A percentile compares a stretch with the other conserved stretches of the same genome.
Evolutionary conservation across 75 land plant species (phyloP).

Genomic region (Chamaecyparis obtusa): DNA sequence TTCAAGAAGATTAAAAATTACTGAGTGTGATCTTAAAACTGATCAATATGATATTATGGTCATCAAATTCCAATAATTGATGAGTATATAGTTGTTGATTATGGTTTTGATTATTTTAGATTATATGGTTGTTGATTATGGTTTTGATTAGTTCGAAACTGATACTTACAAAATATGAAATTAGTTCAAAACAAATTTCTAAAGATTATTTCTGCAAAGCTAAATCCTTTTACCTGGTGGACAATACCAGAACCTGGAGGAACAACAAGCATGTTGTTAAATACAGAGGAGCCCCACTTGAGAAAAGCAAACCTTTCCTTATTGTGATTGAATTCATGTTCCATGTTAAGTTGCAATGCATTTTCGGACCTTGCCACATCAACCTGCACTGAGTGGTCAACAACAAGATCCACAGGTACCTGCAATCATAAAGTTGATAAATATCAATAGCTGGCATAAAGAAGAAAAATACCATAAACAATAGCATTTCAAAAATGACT

Average conservation of each 20-base stretch:
- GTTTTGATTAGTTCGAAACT: no score
- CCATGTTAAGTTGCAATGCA: constrained; percentile 80
- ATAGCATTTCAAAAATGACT: constrained; percentile 21
- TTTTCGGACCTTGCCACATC: constrained; percentile 77
- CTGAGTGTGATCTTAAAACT: no score
- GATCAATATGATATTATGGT: no score
- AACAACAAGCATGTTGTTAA: constrained; percentile 91
- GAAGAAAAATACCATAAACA: constrained; percentile 14
- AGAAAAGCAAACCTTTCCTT: constrained; percentile 84
- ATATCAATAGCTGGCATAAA: neutral
- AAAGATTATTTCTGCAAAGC: neutral
- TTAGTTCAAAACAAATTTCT: neutral
- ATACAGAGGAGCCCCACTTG: constrained; percentile 87
- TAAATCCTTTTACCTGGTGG: constrained; percentile 60
- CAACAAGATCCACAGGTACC: constrained; percentile 92
- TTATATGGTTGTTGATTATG: no score
- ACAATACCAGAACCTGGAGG: constrained; percentile 97
- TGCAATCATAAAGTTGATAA: constrained; percentile 23
- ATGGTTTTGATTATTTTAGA: no score
- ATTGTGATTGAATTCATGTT: constrained; percentile 77
- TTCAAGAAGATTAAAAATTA: no score
- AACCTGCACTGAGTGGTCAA: constrained; percentile 93
- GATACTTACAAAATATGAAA: neutral
- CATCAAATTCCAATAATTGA: no score
- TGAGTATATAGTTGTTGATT: no score